Evolutionary conservation across 2,329 filamentous ascomycete genomes (phyloP).

Genomic region (Arthroderma sp.): DNA sequence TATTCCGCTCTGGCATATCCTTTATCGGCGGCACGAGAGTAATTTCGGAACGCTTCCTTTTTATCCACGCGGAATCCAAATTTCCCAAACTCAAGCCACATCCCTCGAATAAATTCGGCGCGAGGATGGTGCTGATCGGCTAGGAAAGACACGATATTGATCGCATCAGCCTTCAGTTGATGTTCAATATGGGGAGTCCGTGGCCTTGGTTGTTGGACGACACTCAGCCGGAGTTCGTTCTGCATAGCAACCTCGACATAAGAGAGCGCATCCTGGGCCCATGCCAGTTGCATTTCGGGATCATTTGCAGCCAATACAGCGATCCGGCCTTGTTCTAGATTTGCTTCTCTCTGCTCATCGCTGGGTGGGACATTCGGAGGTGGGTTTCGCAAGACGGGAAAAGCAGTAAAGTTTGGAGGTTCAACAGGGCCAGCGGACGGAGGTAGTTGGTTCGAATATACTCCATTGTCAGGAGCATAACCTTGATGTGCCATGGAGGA

Average conservation of each 20-base stretch:
- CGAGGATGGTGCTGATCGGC: constrained; percentile 86
- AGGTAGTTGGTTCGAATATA: neutral
- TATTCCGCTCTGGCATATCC: constrained; percentile 86
- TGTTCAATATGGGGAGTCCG: constrained; percentile 79
- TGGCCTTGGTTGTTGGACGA: constrained; percentile 48
- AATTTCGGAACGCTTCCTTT: constrained; percentile 82
- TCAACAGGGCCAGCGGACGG: constrained; percentile 30
- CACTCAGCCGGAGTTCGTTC: constrained; percentile 55
- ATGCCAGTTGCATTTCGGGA: constrained; percentile 89
- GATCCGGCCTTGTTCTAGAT: constrained; percentile 69
- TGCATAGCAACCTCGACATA: constrained; percentile 78
- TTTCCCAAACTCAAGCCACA: constrained; percentile 97
- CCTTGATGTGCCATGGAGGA: constrained; percentile 21
- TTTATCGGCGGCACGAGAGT: constrained; percentile 70
- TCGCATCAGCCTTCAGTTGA: constrained; percentile 71
- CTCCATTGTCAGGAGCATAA: constrained; percentile 3
- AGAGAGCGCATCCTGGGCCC: constrained; percentile 82
- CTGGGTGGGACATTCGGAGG: constrained; percentile 84
- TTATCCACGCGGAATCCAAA: constrained; percentile 85
- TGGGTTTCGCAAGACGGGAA: constrained; percentile 65
- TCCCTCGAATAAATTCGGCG: constrained; percentile 84
- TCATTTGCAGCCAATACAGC: constrained; percentile 86
- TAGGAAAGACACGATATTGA: constrained; percentile 83
- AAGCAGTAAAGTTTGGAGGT: constrained; percentile 74
- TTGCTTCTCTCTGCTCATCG: constrained; percentile 86